A percentile compares a stretch with the other conserved stretches of the same genome.
phyloP scores from a whole-genome alignment of 2,329 filamentous ascomycete species.

The Verticillium klebahnii region DNA sequence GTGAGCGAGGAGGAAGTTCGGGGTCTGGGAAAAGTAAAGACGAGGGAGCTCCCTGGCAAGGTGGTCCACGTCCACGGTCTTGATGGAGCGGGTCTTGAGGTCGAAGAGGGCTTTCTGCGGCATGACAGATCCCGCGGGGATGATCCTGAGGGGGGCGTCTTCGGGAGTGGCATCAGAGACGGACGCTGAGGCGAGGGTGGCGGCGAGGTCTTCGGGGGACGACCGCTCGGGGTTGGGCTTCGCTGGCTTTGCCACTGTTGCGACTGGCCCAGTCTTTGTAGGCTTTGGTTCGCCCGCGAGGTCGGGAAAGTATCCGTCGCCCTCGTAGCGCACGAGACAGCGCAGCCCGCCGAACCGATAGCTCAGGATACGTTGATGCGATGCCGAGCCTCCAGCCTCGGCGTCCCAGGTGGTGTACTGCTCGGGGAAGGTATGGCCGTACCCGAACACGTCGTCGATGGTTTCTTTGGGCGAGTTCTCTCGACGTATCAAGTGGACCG shows the following conservation, averaged over 20 bases:
- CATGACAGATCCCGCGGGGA: slow-evolving; percentile 17
- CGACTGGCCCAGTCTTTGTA: neutral
- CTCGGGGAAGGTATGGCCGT: slow-evolving; percentile 63
- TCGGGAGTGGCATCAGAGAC: neutral
- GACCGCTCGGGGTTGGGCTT: neutral
- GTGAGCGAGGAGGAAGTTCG: slow-evolving; percentile 35
- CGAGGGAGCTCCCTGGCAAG: slow-evolving; percentile 33
- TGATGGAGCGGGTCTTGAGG: slow-evolving; percentile 35
- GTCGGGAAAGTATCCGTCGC: slow-evolving; percentile 48
- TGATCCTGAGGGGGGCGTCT: neutral
- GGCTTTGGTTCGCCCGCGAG: neutral
- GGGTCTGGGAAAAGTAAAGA: slow-evolving; percentile 34
- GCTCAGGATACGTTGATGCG: slow-evolving; percentile 57
- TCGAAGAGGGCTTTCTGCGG: slow-evolving; percentile 33
- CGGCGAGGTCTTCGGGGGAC: neutral
- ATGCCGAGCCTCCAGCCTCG: slow-evolving; percentile 47
- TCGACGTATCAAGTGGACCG: slow-evolving; percentile 58
- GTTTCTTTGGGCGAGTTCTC: slow-evolving; percentile 55
- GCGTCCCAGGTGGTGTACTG: slow-evolving; percentile 60
- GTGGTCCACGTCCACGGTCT: slow-evolving; percentile 18
- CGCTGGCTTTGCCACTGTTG: neutral
- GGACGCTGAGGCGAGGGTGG: neutral
- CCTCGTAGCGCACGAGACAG: slow-evolving; percentile 51
- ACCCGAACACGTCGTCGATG: slow-evolving; percentile 53
- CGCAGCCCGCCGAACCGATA: slow-evolving; percentile 52